A percentile compares a stretch with the other conserved stretches of the same genome.
Conservation (phyloP, 805 yeast genomes). For the Starmera caribaea region DNA sequence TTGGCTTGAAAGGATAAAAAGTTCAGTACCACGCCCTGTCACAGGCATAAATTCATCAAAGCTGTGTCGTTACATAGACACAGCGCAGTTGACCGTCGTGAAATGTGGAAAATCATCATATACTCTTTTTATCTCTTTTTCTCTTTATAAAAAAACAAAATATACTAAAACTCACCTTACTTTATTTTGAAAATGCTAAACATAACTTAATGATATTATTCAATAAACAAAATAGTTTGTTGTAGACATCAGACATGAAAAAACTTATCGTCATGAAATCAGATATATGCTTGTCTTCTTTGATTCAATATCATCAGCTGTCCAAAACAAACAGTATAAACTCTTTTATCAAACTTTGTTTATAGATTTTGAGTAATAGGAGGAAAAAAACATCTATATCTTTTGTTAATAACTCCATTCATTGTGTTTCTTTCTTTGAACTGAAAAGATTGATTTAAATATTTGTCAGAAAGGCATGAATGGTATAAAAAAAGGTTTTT, state of each 20-base stretch:
- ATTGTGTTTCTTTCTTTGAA: background rate
- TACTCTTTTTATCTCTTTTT: slow-evolving; percentile 15
- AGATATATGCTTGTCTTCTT: slow-evolving; percentile 98
- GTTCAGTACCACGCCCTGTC: slow-evolving; percentile 70
- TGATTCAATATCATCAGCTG: slow-evolving; percentile 63
- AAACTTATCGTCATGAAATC: slow-evolving; percentile 59
- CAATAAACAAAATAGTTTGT: slow-evolving; percentile 2
- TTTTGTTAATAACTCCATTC: background rate
- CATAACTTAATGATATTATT: too few relatives aligned
- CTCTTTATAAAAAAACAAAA: background rate
- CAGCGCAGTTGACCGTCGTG: slow-evolving; percentile 70
- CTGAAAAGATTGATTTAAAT: background rate
- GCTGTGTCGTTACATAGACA: slow-evolving; percentile 37
- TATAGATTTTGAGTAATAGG: too few relatives aligned
- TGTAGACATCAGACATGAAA: slow-evolving; percentile 45
- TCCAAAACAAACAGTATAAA: slow-evolving; percentile 19
- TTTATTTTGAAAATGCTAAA: too few relatives aligned
- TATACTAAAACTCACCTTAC: slow-evolving; percentile 7
- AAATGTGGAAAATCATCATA: slow-evolving; percentile 53
- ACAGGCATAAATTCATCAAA: slow-evolving; percentile 74
- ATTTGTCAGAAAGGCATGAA: slow-evolving; percentile 81
- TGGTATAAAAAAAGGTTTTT: slow-evolving; percentile 67
- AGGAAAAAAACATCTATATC: slow-evolving; percentile 4
- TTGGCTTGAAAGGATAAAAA: background rate
- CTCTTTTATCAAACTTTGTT: slow-evolving; percentile 10